Base-by-base conservation (phyloP, 768 basidiomycete genomes). In the Cystoderma amianthinum region DNA sequence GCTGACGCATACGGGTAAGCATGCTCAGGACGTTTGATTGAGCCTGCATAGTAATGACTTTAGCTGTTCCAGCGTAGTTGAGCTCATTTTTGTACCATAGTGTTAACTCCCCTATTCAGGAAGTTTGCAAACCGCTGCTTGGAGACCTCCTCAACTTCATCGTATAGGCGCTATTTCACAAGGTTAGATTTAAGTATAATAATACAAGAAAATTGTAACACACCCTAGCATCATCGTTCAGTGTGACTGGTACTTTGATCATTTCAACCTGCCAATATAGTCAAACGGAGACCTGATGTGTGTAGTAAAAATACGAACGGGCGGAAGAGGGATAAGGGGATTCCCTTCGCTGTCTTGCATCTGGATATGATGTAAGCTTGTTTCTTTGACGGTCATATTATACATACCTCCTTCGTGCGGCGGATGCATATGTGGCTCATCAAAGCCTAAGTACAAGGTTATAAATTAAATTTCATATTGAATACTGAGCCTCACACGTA, bases 261-360 rank as follows among this genome's bases (percentile, higher is more conserved):
- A 86, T 79, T 48, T 88, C 83, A 39, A 96, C 85, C 82, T 85
- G 18, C 20, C 15, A 36, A 45, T 15, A 36, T 24, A 38, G 5
- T 50, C 11, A 44, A 38, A 30, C 16, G 15, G 20, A 9, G 2
- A 15, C 7, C 16, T 2, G 25, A 3, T 19, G 25, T 35, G 11
- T 3, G 11, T 3, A 44, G 23, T 4, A 33, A 36, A 30, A 7
- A 22, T 36, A 47, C 60, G 54, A 53, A 78, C 80, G 4, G 83
- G 76, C 25, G 93, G 92, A 10, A 96, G 69, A 11, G 80, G 70
- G 2, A 96, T 74, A 5, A 96, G 66, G 12, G 71, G 62, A 13
- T 82, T 80, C 15, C 93, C 93, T 13, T 76, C 59, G 5, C 65
- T 70, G 54, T 94, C 88, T 71, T 87, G 84, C 85, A 95, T 93